These are phyloP conservation scores for Gillenia trifoliata DNA, from an alignment of 306 rosid genomes.

Conservation along the genomic window DNA sequence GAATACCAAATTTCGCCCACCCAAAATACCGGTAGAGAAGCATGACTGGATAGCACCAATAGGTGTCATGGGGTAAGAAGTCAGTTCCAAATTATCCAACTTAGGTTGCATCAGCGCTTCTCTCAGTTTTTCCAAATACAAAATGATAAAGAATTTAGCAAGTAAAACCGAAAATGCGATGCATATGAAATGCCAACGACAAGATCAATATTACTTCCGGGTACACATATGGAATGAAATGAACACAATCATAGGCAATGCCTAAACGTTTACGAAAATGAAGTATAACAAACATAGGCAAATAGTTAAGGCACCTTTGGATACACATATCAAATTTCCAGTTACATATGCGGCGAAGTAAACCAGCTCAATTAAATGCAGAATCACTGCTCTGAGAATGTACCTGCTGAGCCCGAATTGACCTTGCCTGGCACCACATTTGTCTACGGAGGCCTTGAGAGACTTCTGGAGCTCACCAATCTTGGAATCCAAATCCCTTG, in stretches of 20 bases:
- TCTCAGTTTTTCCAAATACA: slow-evolving; percentile 59
- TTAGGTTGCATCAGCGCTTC: slow-evolving; percentile 46
- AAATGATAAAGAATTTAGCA: background rate
- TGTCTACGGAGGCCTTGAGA: slow-evolving; percentile 46
- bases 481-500: slow-evolving; percentile 50
- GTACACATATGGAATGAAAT: background rate
- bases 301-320: background rate
- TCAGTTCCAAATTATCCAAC: slow-evolving; percentile 35
- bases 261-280: background rate
- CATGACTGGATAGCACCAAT: slow-evolving; percentile 76
- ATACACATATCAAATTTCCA: slow-evolving; percentile 2
- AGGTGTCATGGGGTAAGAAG: slow-evolving; percentile 74
- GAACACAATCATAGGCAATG: background rate
- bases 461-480: slow-evolving; percentile 52
- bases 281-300: background rate
- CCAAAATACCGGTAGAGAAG: slow-evolving; percentile 66
- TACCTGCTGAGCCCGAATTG: slow-evolving; percentile 92
- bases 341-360: background rate
- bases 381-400: background rate
- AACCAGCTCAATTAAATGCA: background rate
- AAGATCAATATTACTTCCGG: background rate
- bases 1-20: background rate
- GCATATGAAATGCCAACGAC: background rate
- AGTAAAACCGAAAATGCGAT: background rate
- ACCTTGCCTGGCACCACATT: slow-evolving; percentile 73